Conservation (phyloP, 768 basidiomycete species). For the Austroboletus eburneus region DNA sequence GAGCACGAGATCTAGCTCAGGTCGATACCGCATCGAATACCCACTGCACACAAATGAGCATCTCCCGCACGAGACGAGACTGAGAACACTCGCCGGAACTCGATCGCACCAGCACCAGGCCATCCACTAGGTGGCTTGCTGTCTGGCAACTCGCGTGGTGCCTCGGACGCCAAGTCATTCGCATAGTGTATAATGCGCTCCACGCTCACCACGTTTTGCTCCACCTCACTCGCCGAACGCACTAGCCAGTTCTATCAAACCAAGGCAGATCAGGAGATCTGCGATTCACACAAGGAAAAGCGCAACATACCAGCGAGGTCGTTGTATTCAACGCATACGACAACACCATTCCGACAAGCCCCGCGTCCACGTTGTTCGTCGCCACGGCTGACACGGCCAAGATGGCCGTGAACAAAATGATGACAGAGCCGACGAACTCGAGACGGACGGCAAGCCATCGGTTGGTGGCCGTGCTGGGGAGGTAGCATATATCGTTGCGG, state of each 20-base stretch:
- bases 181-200: conserved; percentile 86
- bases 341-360: conserved; percentile 80
- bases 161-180: conserved; percentile 62
- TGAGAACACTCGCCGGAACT: conserved; percentile 70
- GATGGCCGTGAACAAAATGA: conserved; percentile 69
- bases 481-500: conserved; percentile 77
- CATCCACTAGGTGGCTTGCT: conserved; percentile 52
- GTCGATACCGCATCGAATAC: conserved; percentile 76
- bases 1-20: conserved; percentile 77
- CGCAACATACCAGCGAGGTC: conserved; percentile 55
- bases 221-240: conserved; percentile 79
- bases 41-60: conserved; percentile 34
- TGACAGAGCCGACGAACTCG: conserved; percentile 77
- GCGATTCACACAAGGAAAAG: no score
- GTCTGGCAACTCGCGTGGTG: conserved; percentile 63
- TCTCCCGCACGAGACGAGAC: no score
- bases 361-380: conserved; percentile 78
- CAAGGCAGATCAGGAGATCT: no score
- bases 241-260: conserved; percentile 81
- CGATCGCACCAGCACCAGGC: conserved; percentile 71
- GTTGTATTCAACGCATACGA: conserved; percentile 84
- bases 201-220: conserved; percentile 86
- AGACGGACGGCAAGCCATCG: conserved; percentile 83
- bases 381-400: conserved; percentile 68
- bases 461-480: conserved; percentile 70